phyloP scores from a whole-genome alignment of 1,284 basidiomycete species.

The Austroboletus olivaceoglutinosus region DNA sequence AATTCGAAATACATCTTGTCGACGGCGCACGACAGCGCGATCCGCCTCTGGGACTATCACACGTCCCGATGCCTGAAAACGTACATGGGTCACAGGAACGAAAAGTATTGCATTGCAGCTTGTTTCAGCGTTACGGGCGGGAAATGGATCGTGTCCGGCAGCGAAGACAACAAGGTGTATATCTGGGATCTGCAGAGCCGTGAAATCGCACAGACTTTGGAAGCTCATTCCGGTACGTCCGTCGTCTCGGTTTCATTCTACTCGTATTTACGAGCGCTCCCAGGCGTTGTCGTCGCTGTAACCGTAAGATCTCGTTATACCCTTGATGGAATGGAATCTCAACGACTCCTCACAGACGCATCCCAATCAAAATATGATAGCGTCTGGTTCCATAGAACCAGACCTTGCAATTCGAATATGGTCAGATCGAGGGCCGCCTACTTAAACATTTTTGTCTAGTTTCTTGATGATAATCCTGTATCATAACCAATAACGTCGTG shows the following conservation, averaged over 20 bases:
- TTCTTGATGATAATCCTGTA: slow-evolving; percentile 9
- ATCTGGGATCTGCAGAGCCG: slow-evolving; percentile 92
- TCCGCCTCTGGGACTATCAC: slow-evolving; percentile 95
- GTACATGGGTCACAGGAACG: slow-evolving; percentile 78
- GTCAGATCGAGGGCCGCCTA: slow-evolving; percentile 50
- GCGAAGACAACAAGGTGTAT: slow-evolving; percentile 86
- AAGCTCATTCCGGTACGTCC: slow-evolving; percentile 68
- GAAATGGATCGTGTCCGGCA: slow-evolving; percentile 88
- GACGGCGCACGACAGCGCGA: slow-evolving; percentile 86
- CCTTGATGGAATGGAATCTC: slow-evolving; percentile 1
- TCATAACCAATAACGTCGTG: slow-evolving; percentile 7
- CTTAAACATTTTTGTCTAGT: slow-evolving; percentile 13
- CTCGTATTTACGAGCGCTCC: not conserved
- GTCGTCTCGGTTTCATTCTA: not conserved
- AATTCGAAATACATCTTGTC: slow-evolving; percentile 92
- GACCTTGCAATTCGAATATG: slow-evolving; percentile 80
- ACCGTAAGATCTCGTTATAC: slow-evolving; percentile 44
- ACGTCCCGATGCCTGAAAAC: slow-evolving; percentile 91
- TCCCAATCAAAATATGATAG: slow-evolving; percentile 80
- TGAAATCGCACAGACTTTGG: slow-evolving; percentile 74
- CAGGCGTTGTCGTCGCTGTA: slow-evolving; percentile 75
- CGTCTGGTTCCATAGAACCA: slow-evolving; percentile 77
- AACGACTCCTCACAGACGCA: slow-evolving; percentile 55
- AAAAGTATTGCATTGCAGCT: slow-evolving; percentile 74
- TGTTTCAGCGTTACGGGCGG: slow-evolving; percentile 82